Evolutionary conservation across 164 flowering plant species (phyloP).

Genomic region (Echeveria elegans): DNA sequence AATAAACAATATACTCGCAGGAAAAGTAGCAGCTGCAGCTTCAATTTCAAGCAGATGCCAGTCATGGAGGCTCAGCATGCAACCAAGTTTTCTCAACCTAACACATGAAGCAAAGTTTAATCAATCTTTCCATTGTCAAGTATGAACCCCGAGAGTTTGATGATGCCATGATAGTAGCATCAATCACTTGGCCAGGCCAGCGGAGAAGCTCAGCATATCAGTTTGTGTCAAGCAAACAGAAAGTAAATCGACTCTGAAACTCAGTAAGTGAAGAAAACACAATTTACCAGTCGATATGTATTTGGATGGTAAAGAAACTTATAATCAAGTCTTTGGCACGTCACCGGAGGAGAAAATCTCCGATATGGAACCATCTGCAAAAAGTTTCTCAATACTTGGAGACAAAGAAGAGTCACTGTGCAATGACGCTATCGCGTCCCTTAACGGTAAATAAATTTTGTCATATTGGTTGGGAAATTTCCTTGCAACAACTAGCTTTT

Average conservation of each 20-base stretch:
- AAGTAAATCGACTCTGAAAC: neutral
- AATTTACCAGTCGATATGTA: neutral
- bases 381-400: conserved; percentile 32
- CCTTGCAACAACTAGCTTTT: conserved; percentile 39
- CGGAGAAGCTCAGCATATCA: neutral
- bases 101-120: neutral
- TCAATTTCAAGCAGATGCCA: neutral
- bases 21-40: neutral
- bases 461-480: conserved; percentile 36
- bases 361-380: conserved; percentile 39
- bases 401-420: conserved; percentile 38
- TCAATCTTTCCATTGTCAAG: neutral
- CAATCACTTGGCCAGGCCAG: neutral
- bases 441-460: conserved; percentile 28
- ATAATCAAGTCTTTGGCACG: neutral
- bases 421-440: conserved; percentile 31
- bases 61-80: neutral
- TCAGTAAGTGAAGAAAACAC: neutral
- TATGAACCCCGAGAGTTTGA: neutral
- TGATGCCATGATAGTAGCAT: neutral
- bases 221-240: neutral
- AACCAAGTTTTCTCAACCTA: neutral
- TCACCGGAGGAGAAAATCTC: conserved; percentile 6
- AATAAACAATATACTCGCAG: neutral
- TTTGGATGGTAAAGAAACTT: neutral